Percentiles rank a stretch among this genome's conserved stretches.
These are phyloP conservation scores for Magnusiomyces ingens DNA, from an alignment of 1,139 yeast species.

Conservation along the genomic window DNA sequence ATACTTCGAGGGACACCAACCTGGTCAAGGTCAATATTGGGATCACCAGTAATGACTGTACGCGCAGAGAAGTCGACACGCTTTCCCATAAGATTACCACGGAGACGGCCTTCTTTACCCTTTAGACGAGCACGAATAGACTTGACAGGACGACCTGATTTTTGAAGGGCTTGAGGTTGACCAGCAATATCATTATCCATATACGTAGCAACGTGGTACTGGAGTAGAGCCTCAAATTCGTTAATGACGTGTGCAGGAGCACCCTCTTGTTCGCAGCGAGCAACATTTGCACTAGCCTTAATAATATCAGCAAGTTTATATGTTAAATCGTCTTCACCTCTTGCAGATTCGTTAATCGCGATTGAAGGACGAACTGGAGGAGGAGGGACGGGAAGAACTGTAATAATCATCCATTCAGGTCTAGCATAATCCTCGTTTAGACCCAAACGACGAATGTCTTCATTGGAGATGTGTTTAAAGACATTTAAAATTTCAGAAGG, in stretches of 20 bases:
- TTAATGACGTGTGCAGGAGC: conserved; percentile 97
- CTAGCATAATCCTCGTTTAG: conserved; percentile 94
- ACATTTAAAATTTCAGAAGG: conserved; percentile 88
- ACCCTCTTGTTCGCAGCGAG: conserved; percentile 94
- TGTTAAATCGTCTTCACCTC: conserved; percentile 99
- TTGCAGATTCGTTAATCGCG: conserved; percentile 96
- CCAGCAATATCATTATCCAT: conserved; percentile 99
- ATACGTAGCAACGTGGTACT: conserved; percentile 98
- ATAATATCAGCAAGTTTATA: conserved; percentile 94
- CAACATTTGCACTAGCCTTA: conserved; percentile 94
- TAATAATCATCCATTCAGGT: conserved; percentile 97
- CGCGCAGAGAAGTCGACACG: conserved; percentile 99
- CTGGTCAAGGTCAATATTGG: conserved; percentile 92
- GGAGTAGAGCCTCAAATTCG: conserved; percentile 91
- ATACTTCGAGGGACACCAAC: conserved; percentile 98
- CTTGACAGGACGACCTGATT: conserved; percentile 97
- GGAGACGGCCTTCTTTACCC: conserved; percentile 98
- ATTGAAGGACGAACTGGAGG: conserved; percentile 99
- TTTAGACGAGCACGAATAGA: conserved; percentile 97
- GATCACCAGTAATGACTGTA: conserved; percentile 99
- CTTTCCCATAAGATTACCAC: conserved; percentile 99
- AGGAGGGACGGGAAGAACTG: conserved; percentile 99
- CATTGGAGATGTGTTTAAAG: conserved; percentile 81
- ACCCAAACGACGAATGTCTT: conserved; percentile 78
- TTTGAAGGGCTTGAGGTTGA: conserved; percentile 97